Base-by-base conservation (phyloP, 441 rosid species). In the Corymbia calophylla region DNA sequence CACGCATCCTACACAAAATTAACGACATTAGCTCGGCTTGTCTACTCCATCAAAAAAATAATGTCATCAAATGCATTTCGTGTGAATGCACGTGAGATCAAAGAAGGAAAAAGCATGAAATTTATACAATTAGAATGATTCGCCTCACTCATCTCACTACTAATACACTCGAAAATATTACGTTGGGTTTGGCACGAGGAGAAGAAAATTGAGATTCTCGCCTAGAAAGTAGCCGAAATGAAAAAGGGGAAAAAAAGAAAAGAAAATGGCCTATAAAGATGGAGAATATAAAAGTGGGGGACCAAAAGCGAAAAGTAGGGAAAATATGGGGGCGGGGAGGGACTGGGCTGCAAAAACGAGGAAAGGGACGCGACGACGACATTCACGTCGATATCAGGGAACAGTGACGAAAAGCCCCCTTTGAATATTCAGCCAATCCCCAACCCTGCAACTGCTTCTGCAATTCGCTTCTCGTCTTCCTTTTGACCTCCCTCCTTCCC, bases 41-140 rank as follows among this genome's bases (percentile, higher is more conserved):
- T 0, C 3, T 0, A 19, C 27, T 35, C 4, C 48, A 19, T 70
- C 1, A 0, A 3, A 19, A 35, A 1, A 39, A 35, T 9, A 5
- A 35, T 3, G 5, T 5, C 15, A 10, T 0, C 4, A 35, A 23
- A 35, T 11, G 15, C 49, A 19, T 70, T 70, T 35, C 9, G 8
- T 21, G 6, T 11, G 29, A n/a, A 70, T 19, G 15, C 81, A 35
- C 6, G 3, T 0, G 35, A 35, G 15, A 19, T 35, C 25, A 7
- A 39, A 11, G 5, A 73, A 12, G 82, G 81, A 17, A 73, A 73
- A 3, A 39, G 1, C 16, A 21, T 3, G 5, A 11, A 39, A 73
- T 35, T 39, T 23, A 31, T 6, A 21, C 81, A 10, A 35, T 21
- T 39, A 70, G 3, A 21, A 35, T 11, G 23, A 70, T 32, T 70